Percentiles rank a stretch among this genome's conserved stretches.
These are phyloP conservation scores for Stropharia rugosoannulata DNA, from an alignment of 768 basidiomycete genomes.

Conservation along the genomic window DNA sequence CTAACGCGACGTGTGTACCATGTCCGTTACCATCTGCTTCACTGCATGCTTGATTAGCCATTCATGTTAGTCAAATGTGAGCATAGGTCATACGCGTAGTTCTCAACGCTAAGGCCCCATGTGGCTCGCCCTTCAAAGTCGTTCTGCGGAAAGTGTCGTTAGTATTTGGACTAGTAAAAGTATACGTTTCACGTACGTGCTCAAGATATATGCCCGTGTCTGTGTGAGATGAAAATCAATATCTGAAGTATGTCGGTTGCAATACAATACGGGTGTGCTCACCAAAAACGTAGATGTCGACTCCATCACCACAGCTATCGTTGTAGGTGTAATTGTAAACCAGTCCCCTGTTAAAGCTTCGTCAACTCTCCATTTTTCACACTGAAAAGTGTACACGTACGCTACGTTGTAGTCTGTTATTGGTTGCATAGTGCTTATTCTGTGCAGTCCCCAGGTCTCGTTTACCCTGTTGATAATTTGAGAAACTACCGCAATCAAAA, in stretches of 20 bases:
- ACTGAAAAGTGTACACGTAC: not conserved
- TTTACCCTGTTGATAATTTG: not conserved
- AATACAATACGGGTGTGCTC: not conserved
- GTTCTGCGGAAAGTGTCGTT: slow-evolving; percentile 15
- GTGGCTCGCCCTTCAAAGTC: slow-evolving; percentile 42
- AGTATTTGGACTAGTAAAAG: not conserved
- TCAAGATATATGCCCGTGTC: not conserved
- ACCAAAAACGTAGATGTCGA: slow-evolving; percentile 43
- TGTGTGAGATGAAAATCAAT: not conserved
- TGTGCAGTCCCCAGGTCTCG: slow-evolving; percentile 28
- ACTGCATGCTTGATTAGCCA: not conserved
- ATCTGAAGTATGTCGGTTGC: not conserved
- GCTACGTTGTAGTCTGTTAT: slow-evolving; percentile 10
- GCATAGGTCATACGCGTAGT: not conserved
- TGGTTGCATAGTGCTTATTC: slow-evolving; percentile 17
- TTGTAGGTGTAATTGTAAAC: slow-evolving; percentile 31
- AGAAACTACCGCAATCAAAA: not conserved
- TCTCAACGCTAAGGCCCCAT: slow-evolving; percentile 38
- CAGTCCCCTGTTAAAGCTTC: slow-evolving; percentile 9
- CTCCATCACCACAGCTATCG: slow-evolving; percentile 29
- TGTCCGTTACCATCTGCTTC: slow-evolving; percentile 39
- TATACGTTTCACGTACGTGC: not conserved
- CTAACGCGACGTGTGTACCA: slow-evolving; percentile 39
- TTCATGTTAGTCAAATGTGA: too few relatives aligned
- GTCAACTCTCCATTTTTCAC: not conserved